Conservation (phyloP, 1,284 basidiomycete species). For the Ganoderma lingzhi region DNA sequence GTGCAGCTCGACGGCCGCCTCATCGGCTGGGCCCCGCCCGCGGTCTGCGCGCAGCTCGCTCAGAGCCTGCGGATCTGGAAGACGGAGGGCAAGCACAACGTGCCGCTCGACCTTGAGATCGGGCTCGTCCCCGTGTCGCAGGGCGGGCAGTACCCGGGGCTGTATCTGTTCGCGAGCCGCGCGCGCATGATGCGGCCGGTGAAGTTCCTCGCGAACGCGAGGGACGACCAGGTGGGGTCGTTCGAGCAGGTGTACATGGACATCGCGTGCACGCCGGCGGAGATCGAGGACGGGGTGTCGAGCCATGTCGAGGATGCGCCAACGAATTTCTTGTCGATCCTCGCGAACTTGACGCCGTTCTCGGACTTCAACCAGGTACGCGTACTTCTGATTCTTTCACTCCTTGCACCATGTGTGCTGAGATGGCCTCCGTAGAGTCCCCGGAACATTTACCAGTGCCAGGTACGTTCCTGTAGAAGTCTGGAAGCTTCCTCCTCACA, state of each 20-base stretch:
- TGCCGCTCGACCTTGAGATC: constrained; percentile 96
- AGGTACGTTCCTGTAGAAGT: constrained; percentile 52
- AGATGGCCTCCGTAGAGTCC: constrained; percentile 62
- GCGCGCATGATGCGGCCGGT: constrained; percentile 99
- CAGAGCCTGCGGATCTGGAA: constrained; percentile 93
- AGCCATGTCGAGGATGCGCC: constrained; percentile 95
- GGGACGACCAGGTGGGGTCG: constrained; percentile 91
- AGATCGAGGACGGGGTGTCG: constrained; percentile 85
- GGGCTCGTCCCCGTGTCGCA: constrained; percentile 91
- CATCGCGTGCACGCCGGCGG: constrained; percentile 91
- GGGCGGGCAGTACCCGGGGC: constrained; percentile 96
- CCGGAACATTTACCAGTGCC: constrained; percentile 89
- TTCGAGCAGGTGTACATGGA: constrained; percentile 99
- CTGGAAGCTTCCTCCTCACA: neutral
- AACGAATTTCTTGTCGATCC: constrained; percentile 93
- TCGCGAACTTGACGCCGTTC: constrained; percentile 85
- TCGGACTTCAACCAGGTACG: constrained; percentile 96
- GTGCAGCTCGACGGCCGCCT: constrained; percentile 95
- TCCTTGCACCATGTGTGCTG: neutral
- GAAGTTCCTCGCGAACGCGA: constrained; percentile 87
- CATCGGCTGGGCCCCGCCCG: constrained; percentile 93
- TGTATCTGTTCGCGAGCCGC: constrained; percentile 91
- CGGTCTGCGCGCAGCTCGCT: constrained; percentile 84
- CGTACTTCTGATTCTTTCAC: neutral
- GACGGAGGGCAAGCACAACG: constrained; percentile 84